phyloP scores from a whole-genome alignment of 2,329 filamentous ascomycete species.

The Apiospora saccharicola region DNA sequence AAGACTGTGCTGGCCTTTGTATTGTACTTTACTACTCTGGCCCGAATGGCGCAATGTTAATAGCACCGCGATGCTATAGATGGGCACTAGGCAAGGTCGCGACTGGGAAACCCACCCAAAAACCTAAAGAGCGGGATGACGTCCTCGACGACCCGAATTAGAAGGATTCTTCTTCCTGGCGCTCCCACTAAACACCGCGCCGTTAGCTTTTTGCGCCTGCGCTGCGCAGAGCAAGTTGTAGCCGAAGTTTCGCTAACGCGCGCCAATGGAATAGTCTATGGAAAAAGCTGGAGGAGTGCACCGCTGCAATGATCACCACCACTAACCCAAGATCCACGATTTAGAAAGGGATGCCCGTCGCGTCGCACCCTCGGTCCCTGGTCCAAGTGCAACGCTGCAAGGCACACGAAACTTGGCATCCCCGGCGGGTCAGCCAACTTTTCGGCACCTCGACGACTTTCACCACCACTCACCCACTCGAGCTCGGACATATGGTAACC shows the following conservation, averaged over 20 bases:
- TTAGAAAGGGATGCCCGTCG: neutral
- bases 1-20: neutral
- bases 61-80: constrained; percentile 7
- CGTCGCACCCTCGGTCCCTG: neutral
- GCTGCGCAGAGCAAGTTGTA: neutral
- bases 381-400: constrained; percentile 12
- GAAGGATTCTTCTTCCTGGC: neutral
- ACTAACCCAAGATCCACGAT: neutral
- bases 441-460: neutral
- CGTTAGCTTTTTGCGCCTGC: neutral
- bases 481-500: neutral
- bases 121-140: constrained; percentile 15
- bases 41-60: constrained; percentile 10
- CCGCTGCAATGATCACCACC: neutral
- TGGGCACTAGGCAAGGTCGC: constrained; percentile 2
- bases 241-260: neutral
- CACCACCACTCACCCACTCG: neutral
- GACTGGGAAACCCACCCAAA: neutral
- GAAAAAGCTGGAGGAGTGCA: neutral
- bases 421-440: constrained; percentile 17
- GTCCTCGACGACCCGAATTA: neutral
- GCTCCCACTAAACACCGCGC: neutral
- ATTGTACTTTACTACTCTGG: neutral
- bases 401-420: constrained; percentile 21
- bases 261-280: neutral